Percentiles rank a stretch among this genome's conserved stretches.
Conservation (phyloP, 495 filamentous ascomycete species). For the Penicillium verhagenii region DNA sequence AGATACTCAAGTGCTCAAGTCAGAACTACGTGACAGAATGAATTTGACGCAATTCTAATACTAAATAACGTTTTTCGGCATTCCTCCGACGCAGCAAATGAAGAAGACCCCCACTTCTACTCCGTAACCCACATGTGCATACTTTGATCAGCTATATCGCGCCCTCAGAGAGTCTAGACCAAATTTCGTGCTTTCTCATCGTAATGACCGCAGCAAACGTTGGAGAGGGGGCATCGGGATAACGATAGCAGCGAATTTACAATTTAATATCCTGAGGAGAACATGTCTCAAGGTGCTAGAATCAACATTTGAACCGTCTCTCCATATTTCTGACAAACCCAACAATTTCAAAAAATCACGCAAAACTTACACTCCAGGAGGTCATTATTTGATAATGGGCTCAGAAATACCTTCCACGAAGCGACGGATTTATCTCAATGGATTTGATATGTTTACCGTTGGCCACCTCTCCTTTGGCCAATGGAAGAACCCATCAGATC, state of each 20-base stretch:
- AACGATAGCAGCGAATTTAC: no score
- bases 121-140: no score
- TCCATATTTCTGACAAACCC: neutral
- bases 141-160: no score
- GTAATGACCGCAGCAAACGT: neutral
- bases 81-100: no score
- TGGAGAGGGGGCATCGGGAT: neutral
- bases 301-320: neutral
- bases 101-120: no score
- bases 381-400: neutral
- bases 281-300: neutral
- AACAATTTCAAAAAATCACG: neutral
- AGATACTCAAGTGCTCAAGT: no score
- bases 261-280: no score
- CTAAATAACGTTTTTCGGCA: no score
- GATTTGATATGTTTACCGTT: conserved; percentile 22
- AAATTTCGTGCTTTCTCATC: neutral
- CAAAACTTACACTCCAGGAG: neutral
- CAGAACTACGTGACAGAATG: no score
- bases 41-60: no score
- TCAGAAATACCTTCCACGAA: neutral
- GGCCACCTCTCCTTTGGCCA: conserved; percentile 21
- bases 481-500: conserved; percentile 16
- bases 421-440: conserved; percentile 23
- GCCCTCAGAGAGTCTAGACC: neutral